phyloP scores from a whole-genome alignment of 306 rosid genomes.

The Aeschynomene evenia region DNA sequence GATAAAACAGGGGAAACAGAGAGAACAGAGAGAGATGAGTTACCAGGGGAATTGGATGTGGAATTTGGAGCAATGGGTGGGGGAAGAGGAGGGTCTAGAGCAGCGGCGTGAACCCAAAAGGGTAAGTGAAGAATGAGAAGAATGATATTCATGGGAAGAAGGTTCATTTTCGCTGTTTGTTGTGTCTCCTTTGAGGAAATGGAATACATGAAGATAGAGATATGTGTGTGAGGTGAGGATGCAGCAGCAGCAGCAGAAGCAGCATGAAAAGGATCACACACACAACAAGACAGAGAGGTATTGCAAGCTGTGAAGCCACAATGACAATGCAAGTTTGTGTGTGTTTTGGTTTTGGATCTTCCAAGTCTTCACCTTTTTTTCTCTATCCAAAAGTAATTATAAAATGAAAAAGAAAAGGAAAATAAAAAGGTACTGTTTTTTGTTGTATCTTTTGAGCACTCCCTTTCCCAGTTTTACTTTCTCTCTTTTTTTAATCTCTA shows the following conservation, averaged over 20 bases:
- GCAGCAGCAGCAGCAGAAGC: background rate
- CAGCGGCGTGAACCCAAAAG: constrained; percentile 40
- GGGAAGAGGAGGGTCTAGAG: constrained; percentile 22
- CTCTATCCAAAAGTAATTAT: background rate
- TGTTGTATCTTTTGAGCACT: background rate
- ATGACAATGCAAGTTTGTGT: constrained; percentile 1
- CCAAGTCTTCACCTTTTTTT: constrained; percentile 16
- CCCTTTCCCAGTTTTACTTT: background rate
- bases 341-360: constrained; percentile 25
- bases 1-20: too few species aligned
- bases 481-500: too few species aligned
- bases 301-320: background rate
- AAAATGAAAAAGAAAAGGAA: background rate
- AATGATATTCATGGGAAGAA: constrained; percentile 24
- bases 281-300: background rate
- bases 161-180: constrained; percentile 45
- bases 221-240: background rate
- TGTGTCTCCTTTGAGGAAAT: background rate
- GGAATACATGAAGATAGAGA: constrained; percentile 32
- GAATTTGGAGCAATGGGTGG: constrained; percentile 39
- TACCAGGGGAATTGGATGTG: constrained; percentile 50
- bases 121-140: constrained; percentile 26
- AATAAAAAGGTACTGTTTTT: background rate
- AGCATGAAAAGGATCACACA: constrained; percentile 4
- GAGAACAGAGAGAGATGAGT: background rate